A percentile compares a stretch with the other conserved stretches of the same genome.
phyloP scores from a whole-genome alignment of 2,329 filamentous ascomycete species.

The Colletotrichum trifolii region DNA sequence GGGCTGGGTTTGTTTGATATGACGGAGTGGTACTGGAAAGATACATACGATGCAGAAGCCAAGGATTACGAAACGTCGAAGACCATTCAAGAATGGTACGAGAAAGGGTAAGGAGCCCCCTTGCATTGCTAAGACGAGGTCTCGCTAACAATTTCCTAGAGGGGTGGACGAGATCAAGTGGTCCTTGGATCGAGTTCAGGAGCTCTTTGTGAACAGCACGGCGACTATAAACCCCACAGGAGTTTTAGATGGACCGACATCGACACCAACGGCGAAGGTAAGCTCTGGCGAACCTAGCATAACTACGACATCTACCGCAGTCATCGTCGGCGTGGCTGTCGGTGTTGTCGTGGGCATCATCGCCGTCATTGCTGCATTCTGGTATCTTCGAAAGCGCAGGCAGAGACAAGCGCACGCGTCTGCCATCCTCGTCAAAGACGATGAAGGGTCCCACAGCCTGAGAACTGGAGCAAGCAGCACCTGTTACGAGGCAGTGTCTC shows the following conservation, averaged over 20 bases:
- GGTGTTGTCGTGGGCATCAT: background rate
- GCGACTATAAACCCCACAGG: background rate
- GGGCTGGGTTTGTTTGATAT: slow-evolving; percentile 35
- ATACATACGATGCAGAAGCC: slow-evolving; percentile 26
- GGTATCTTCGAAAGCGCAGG: slow-evolving; percentile 1
- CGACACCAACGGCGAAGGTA: background rate
- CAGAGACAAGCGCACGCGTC: background rate
- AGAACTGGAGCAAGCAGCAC: background rate
- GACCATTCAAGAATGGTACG: slow-evolving; percentile 26
- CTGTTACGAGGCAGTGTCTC: slow-evolving; percentile 4
- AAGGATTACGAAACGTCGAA: slow-evolving; percentile 18
- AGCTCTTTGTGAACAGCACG: slow-evolving; percentile 2
- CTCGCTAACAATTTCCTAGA: slow-evolving; percentile 5
- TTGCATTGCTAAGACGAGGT: too few species aligned
- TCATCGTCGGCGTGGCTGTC: slow-evolving; percentile 14
- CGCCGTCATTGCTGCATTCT: slow-evolving; percentile 5
- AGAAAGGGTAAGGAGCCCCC: slow-evolving; percentile 5
- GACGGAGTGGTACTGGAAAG: slow-evolving; percentile 24
- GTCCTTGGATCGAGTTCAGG: slow-evolving; percentile 21
- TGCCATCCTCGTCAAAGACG: background rate
- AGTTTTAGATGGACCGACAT: background rate
- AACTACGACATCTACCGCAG: background rate
- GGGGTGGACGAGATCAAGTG: slow-evolving; percentile 13
- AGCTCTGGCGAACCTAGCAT: background rate
- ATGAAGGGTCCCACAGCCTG: background rate